Evolutionary conservation across 169 alveolate genomes (phyloP).

Genomic region (Eimeria acervulina): DNA sequence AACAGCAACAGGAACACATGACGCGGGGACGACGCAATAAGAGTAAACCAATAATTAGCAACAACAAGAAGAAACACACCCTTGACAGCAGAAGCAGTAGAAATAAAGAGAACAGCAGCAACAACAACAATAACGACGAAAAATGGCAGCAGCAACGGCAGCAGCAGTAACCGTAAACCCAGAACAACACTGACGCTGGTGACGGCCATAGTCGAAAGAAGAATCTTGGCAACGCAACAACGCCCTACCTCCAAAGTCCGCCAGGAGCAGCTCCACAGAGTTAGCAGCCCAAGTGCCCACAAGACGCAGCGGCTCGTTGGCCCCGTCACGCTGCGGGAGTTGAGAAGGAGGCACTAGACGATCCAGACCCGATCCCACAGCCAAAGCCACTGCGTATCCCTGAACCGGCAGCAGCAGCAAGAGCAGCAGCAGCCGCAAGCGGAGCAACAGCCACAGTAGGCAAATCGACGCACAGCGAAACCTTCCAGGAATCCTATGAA

Average conservation of each 20-base stretch:
- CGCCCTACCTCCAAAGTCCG: slow-evolving; percentile 69
- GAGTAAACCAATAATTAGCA: too few relatives aligned
- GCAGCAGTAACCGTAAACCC: not conserved
- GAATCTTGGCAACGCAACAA: not conserved
- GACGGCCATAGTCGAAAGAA: too few relatives aligned
- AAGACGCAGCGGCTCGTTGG: slow-evolving; percentile 35
- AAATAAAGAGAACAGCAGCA: too few relatives aligned
- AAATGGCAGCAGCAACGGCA: not conserved
- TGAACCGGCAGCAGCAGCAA: not conserved
- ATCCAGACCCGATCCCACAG: slow-evolving; percentile 54
- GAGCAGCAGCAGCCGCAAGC: not conserved
- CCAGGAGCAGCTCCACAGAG: slow-evolving; percentile 54
- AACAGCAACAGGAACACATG: too few relatives aligned
- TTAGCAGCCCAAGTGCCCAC: slow-evolving; percentile 61
- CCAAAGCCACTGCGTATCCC: slow-evolving; percentile 26
- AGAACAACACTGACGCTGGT: not conserved
- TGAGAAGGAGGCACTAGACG: slow-evolving; percentile 29
- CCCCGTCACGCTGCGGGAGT: slow-evolving; percentile 63
- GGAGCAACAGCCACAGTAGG: not conserved
- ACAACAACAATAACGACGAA: too few relatives aligned
- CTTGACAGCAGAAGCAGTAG: too few relatives aligned
- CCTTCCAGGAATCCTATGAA: not conserved
- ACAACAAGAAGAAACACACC: too few relatives aligned
- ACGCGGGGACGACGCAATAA: too few relatives aligned
- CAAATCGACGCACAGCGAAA: not conserved